phyloP scores from a whole-genome alignment of 345 rosid genomes.

The Corchorus capsularis region DNA sequence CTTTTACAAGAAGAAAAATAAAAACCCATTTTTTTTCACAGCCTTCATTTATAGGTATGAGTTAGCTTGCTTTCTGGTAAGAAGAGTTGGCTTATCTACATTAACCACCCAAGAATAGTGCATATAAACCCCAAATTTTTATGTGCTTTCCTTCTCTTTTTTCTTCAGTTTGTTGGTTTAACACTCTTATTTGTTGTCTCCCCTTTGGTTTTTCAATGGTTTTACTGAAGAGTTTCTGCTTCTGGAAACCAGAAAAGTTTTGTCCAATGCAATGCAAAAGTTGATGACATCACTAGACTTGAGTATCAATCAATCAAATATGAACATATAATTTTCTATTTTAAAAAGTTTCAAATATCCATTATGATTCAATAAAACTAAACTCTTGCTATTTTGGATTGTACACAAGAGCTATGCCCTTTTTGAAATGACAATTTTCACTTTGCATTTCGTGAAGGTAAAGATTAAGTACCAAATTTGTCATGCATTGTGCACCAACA shows the following conservation, averaged over 20 bases:
- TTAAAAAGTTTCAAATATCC: too few species aligned
- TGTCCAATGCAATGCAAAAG: too few species aligned
- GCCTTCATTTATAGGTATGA: constrained; percentile 23
- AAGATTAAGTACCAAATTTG: background rate
- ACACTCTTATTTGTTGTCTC: background rate
- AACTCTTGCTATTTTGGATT: too few species aligned
- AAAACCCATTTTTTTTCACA: background rate
- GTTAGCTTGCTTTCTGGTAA: constrained; percentile 43
- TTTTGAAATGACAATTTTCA: too few species aligned
- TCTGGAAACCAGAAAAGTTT: too few species aligned
- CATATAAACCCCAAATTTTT: background rate
- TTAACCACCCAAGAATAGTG: constrained; percentile 8
- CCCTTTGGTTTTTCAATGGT: background rate
- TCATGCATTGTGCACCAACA: background rate
- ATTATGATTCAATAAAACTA: too few species aligned
- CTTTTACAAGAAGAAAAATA: background rate
- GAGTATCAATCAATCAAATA: too few species aligned
- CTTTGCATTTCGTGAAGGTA: background rate
- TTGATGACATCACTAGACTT: too few species aligned
- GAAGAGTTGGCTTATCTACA: constrained; percentile 34
- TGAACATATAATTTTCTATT: too few species aligned
- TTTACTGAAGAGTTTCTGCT: too few species aligned
- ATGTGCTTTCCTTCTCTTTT: background rate
- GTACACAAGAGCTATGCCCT: too few species aligned
- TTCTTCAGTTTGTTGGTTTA: constrained; percentile 1